Evolutionary conservation across 148 eudicot species (phyloP).

Genomic region (Rhododendron griersonianum): DNA sequence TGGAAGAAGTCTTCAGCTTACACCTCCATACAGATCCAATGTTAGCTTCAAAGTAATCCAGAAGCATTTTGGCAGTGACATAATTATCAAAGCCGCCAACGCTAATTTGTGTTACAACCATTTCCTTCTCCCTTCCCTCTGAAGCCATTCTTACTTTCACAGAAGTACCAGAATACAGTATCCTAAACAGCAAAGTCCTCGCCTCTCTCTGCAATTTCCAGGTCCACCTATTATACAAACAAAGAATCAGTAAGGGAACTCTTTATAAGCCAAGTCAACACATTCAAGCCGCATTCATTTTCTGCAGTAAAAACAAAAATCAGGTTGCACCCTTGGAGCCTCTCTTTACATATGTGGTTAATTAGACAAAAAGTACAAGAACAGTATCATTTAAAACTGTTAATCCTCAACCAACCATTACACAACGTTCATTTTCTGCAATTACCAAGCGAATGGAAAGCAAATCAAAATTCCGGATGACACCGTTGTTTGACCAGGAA

Average conservation of each 20-base stretch:
- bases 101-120: constrained; percentile 64
- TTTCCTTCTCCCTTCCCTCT: constrained; percentile 33
- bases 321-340: background rate
- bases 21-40: constrained; percentile 74
- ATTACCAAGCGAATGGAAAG: background rate
- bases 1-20: constrained; percentile 81
- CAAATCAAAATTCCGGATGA: background rate
- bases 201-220: background rate
- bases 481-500: background rate
- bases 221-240: background rate
- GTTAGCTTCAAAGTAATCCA: constrained; percentile 51
- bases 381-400: constrained; percentile 2
- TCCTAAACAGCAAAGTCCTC: background rate
- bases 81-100: constrained; percentile 67
- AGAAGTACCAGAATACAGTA: background rate
- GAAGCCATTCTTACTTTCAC: constrained; percentile 43
- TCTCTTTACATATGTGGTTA: background rate
- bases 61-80: constrained; percentile 58
- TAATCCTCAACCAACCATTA: background rate
- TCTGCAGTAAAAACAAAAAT: background rate
- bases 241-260: background rate
- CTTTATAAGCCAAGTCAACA: background rate
- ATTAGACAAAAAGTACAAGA: background rate
- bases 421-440: background rate
- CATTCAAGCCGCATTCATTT: background rate